Conservation (phyloP, 129 eudicot genomes). For the Centrapalus pauciflorus region DNA sequence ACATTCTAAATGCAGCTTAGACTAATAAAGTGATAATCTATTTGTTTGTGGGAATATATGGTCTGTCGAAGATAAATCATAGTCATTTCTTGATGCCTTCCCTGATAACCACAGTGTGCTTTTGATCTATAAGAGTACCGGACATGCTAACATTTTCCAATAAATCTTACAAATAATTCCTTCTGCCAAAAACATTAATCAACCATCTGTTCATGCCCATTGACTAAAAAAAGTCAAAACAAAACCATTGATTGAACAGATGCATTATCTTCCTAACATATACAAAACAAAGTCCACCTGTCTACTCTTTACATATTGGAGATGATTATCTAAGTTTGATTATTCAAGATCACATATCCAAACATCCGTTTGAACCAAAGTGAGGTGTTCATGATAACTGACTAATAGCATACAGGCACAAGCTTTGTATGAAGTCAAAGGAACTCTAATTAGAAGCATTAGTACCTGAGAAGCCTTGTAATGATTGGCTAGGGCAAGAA, state of each 20-base stretch:
- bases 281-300: not conserved
- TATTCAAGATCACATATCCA: too few species aligned
- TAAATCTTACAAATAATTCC: not conserved
- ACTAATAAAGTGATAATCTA: not conserved
- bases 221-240: conserved; percentile 9
- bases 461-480: conserved; percentile 35
- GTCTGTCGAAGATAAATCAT: not conserved
- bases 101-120: not conserved
- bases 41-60: not conserved
- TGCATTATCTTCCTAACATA: not conserved
- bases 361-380: too few species aligned
- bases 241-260: not conserved
- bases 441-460: not conserved
- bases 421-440: too few species aligned
- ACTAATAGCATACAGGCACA: too few species aligned
- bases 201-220: not conserved
- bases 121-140: not conserved
- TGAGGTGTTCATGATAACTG: too few species aligned
- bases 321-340: too few species aligned
- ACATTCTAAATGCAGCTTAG: not conserved
- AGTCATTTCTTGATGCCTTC: not conserved
- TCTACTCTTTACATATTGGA: too few species aligned
- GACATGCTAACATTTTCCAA: not conserved
- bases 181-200: not conserved
- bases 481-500: conserved; percentile 49